Base-by-base conservation (phyloP, 805 yeast species). In the Cyberlindnera maclurae region DNA sequence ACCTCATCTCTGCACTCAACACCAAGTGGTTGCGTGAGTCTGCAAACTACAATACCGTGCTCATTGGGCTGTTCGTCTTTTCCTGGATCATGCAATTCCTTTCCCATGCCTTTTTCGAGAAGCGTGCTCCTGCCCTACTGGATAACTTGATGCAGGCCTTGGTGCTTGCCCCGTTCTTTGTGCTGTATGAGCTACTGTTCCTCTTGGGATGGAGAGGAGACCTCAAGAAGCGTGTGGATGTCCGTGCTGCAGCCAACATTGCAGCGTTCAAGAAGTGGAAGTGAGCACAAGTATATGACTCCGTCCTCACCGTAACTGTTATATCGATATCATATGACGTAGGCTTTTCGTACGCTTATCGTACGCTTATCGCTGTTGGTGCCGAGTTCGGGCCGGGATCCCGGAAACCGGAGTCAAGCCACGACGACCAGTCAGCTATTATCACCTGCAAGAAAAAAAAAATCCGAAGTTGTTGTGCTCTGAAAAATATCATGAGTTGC, bases 131-230 rank as follows among this genome's bases (percentile, higher is more conserved):
- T 0, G 96, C 97, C 0, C 60, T 90, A 37, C 58, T 86, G 30
- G 96, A 89, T 52, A 89, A 81, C 54, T 64, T 87, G 33, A 63
- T 80, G 5, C 97, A 88, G 55, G 93, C 97, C 4, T 58, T 90
- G 15, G 87, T 90, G 0, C 65, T 89, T 45, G 97, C 97, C 1
- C 97, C 97, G 1, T 87, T 75, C 54, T 89, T 90, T 57, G 95
- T 88, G 4, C 64, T 79, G 12, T 85, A 79, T 57, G 97, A 93
- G 58, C 53, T 81, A 3, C 69, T 84, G 12, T 85, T 86, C 51
- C 58, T 63, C 40, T 49, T 78, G n/a, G 96, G 96, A 0, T 72
- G 63, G 52, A 68, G 76, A 49, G 54, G 36, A 50, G 64, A 49
- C 77, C 75, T 26, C 71, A 70, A 51, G 39, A 17, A 37, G 34